phyloP scores from a whole-genome alignment of 2,329 filamentous ascomycete genomes.

The Neurospora crassa region DNA sequence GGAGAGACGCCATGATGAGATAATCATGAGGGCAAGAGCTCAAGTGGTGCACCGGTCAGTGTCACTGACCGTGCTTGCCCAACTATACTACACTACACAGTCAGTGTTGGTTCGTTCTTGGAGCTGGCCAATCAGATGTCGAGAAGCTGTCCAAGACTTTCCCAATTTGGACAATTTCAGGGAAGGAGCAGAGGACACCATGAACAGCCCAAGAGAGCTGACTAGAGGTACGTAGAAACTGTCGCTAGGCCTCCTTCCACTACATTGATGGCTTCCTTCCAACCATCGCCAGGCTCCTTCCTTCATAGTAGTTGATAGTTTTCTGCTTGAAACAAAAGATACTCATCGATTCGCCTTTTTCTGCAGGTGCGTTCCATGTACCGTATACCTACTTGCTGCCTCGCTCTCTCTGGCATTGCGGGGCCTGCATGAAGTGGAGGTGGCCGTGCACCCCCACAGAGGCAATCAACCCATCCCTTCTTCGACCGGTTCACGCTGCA shows the following conservation, averaged over 20 bases:
- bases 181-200: neutral
- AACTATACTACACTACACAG: neutral
- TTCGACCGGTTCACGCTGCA: neutral
- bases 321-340: neutral
- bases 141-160: neutral
- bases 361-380: neutral
- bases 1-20: conserved; percentile 6
- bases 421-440: neutral
- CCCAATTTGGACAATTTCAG: neutral
- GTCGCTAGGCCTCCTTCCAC: neutral
- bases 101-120: neutral
- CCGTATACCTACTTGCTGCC: no score
- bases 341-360: no score
- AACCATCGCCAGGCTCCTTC: neutral
- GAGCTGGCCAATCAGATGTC: conserved; percentile 2
- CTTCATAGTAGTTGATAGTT: neutral
- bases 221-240: neutral
- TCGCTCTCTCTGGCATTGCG: neutral
- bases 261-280: neutral
- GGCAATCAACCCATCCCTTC: no score
- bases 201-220: neutral
- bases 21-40: neutral
- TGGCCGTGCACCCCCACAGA: neutral
- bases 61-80: neutral
- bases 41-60: neutral